Base-by-base conservation (phyloP, 768 basidiomycete genomes). In the Phanerochaete sordida region DNA sequence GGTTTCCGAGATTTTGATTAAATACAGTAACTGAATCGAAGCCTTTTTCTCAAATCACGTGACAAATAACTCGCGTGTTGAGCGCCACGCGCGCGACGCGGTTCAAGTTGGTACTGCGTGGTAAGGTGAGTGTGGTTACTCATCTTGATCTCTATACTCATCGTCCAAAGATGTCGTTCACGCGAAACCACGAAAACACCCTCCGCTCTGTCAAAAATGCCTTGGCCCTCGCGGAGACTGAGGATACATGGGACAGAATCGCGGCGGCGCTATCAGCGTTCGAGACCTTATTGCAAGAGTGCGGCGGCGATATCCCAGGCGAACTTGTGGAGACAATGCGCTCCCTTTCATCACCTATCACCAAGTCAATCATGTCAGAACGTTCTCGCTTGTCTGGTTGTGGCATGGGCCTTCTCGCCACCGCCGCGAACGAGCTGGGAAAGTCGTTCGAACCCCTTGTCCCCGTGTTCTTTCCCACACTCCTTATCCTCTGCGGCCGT, bases 211-310 rank as follows among this genome's bases (percentile, higher is more conserved):
- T 82, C 23, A 78, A 78, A 58, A 69, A 75, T 63, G 69, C 74
- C 24, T 62, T 83, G 21, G 67, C 74, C 56, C 75, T 82, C 15
- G 67, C 77, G 33, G 91, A 93, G 71, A 84, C 88, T 2, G 91
- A 93, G 69, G 90, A 93, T 28, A 84, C 84, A 15, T 93, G 91
- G 91, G 88, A 91, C 58, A 76, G 72, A 19, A 88, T 93, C 49
- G 71, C 80, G 2, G 76, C 80, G 35, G 78, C 78, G 3, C 67
- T 91, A 52, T 57, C 66, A 23, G 69, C 75, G 15, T 70, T 92
- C 23, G 77, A 77, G 1, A 69, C 72, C 5, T 69, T 87, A 5
- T 83, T 79, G 62, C 77, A 79, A 35, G 78, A 81, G 54, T 83
- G 81, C 24, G 84, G 77, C 19, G 79, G 77, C 64, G 80, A 84